phyloP scores from a whole-genome alignment of 768 basidiomycete species.

The Heimioporus sp. region DNA sequence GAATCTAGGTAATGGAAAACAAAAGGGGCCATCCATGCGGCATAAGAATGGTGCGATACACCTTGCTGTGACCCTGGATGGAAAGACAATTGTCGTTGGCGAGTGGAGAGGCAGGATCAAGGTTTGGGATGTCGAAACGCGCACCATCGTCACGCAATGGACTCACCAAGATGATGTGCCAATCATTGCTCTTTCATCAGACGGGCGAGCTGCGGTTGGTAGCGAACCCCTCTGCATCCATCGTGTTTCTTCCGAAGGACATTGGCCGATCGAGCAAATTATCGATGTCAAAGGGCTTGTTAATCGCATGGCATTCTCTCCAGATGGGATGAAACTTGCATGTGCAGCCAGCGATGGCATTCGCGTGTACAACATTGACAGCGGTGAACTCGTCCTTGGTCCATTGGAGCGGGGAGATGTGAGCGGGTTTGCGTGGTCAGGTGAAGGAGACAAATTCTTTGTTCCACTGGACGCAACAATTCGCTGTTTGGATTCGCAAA shows the following conservation, averaged over 20 bases:
- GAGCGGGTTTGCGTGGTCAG: constrained; percentile 5
- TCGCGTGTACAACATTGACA: neutral
- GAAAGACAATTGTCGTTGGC: neutral
- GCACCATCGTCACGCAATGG: neutral
- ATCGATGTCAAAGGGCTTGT: neutral
- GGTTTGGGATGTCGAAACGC: neutral
- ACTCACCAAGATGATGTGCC: neutral
- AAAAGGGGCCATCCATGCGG: neutral
- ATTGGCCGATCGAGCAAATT: neutral
- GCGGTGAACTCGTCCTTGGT: neutral
- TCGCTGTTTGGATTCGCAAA: constrained; percentile 1
- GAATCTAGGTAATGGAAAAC: neutral
- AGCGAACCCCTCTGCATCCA: neutral
- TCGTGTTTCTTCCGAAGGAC: neutral
- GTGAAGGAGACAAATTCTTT: constrained; percentile 12
- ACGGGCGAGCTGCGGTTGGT: neutral
- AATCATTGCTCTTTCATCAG: neutral
- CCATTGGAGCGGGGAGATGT: too few species aligned
- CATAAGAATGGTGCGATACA: neutral
- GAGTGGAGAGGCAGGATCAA: neutral
- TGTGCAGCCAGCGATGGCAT: neutral
- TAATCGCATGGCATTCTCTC: neutral
- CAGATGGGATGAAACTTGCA: neutral
- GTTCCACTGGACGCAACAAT: neutral
- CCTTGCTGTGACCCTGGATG: neutral